Percentiles rank a stretch among this genome's conserved stretches.
Conservation (phyloP, 2,329 filamentous ascomycete genomes). For the Ascochyta pisi region DNA sequence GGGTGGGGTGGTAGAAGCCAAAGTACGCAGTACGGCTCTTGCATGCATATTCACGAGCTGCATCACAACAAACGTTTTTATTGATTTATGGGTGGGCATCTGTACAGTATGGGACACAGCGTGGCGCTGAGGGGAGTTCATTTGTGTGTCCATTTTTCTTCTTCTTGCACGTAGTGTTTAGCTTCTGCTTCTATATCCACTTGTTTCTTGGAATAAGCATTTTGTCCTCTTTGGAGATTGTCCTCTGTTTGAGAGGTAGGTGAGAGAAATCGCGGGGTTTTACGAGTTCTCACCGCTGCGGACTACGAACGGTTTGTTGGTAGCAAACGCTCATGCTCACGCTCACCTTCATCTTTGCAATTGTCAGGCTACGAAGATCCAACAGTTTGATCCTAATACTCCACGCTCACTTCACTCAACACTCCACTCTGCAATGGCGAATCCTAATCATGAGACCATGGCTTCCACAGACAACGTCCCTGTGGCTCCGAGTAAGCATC, state of each 20-base stretch:
- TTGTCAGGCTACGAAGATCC: not conserved
- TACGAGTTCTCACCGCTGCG: not conserved
- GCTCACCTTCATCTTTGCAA: not conserved
- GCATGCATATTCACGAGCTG: not conserved
- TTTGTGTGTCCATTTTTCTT: not conserved
- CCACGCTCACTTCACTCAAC: not conserved
- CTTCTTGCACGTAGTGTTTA: constrained; percentile 1
- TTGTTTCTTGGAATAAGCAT: not conserved
- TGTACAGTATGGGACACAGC: constrained; percentile 7
- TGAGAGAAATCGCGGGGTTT: not conserved
- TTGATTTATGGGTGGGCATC: not conserved
- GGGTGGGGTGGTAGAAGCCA: not conserved
- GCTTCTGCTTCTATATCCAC: not conserved
- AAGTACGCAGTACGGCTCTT: constrained; percentile 13
- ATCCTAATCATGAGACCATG: not conserved
- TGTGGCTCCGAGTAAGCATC: not conserved
- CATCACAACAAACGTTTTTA: not conserved
- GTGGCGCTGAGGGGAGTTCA: constrained; percentile 5
- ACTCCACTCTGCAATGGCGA: not conserved
- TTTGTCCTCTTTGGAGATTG: not conserved
- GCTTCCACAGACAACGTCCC: not conserved
- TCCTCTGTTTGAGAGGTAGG: not conserved
- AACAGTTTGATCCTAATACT: not conserved
- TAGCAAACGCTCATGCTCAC: constrained; percentile 1
- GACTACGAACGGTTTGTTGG: not conserved